Evolutionary conservation across 805 yeast species (phyloP).

Genomic region (Phaffomyces thermotolerans): DNA sequence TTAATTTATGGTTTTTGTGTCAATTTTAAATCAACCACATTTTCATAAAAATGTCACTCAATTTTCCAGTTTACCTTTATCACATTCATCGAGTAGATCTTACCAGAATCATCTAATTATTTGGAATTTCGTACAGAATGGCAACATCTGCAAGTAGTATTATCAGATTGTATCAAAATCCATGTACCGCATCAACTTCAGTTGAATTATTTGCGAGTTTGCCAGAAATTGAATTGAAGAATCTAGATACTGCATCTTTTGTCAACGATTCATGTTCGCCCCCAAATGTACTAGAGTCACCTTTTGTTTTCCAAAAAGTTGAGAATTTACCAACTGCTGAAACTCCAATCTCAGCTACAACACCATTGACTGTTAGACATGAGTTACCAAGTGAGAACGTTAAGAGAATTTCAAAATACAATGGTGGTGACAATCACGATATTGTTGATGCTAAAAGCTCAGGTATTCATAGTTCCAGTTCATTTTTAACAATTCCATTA

Average conservation of each 20-base stretch:
- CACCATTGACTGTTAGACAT: no score
- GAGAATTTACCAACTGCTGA: slow-evolving; percentile 13
- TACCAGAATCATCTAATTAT: no score
- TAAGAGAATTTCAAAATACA: neutral
- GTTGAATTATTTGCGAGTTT: neutral
- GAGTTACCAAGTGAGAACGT: no score
- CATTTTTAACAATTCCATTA: slow-evolving; percentile 7
- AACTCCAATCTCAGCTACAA: no score
- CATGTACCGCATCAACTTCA: slow-evolving; percentile 6
- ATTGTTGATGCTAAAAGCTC: neutral
- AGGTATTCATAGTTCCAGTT: slow-evolving; percentile 1
- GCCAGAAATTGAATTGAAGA: neutral
- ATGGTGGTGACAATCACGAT: neutral
- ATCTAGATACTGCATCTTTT: neutral
- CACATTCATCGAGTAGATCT: no score
- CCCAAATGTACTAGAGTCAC: slow-evolving; percentile 1
- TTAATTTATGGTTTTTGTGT: neutral
- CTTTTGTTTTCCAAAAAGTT: slow-evolving; percentile 4
- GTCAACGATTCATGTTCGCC: neutral
- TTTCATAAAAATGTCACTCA: neutral
- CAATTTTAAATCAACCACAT: neutral
- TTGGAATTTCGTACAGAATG: neutral
- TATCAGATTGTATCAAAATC: slow-evolving; percentile 10
- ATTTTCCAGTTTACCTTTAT: no score
- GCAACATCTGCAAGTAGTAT: slow-evolving; percentile 12